Evolutionary conservation across 2,329 filamentous ascomycete species (phyloP).

Genomic region (Nemania bipapillata): DNA sequence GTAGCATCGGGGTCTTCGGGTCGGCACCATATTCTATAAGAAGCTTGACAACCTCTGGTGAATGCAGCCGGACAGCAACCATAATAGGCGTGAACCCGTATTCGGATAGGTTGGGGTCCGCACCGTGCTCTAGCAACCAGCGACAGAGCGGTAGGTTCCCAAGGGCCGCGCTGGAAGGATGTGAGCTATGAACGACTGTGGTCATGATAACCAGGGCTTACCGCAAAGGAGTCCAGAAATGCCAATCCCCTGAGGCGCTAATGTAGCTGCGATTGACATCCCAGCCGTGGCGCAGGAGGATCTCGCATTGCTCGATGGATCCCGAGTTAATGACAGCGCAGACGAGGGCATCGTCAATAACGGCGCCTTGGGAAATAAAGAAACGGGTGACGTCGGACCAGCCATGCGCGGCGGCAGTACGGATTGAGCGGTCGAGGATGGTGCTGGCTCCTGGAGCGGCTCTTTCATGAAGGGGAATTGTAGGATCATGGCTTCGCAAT

Average conservation of each 20-base stretch:
- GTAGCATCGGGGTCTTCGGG: slow-evolving; percentile 41
- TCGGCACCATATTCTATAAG: slow-evolving; percentile 41
- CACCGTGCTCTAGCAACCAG: slow-evolving; percentile 42
- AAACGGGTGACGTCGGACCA: slow-evolving; percentile 41
- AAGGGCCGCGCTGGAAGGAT: slow-evolving; percentile 37
- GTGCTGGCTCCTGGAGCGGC: slow-evolving; percentile 40
- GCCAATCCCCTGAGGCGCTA: slow-evolving; percentile 41
- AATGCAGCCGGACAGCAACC: slow-evolving; percentile 41
- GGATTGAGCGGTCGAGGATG: slow-evolving; percentile 42
- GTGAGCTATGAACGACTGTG: slow-evolving; percentile 25
- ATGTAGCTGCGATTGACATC: slow-evolving; percentile 45
- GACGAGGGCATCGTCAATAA: slow-evolving; percentile 42
- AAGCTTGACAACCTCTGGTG: slow-evolving; percentile 40
- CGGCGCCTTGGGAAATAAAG: slow-evolving; percentile 40
- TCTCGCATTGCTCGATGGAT: slow-evolving; percentile 41
- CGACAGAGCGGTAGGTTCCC: slow-evolving; percentile 39
- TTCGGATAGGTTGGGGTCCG: slow-evolving; percentile 41
- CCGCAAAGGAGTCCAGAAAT: slow-evolving; percentile 43
- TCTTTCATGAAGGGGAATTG: slow-evolving; percentile 41
- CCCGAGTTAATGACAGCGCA: slow-evolving; percentile 41
- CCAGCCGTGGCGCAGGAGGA: slow-evolving; percentile 39
- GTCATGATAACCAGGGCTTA: slow-evolving; percentile 22
- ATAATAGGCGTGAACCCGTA: slow-evolving; percentile 44
- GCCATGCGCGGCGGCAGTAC: slow-evolving; percentile 38
- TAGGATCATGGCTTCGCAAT: slow-evolving; percentile 38